Conservation (phyloP, 129 eudicot species). For the Chrysanthemum seticuspe region DNA sequence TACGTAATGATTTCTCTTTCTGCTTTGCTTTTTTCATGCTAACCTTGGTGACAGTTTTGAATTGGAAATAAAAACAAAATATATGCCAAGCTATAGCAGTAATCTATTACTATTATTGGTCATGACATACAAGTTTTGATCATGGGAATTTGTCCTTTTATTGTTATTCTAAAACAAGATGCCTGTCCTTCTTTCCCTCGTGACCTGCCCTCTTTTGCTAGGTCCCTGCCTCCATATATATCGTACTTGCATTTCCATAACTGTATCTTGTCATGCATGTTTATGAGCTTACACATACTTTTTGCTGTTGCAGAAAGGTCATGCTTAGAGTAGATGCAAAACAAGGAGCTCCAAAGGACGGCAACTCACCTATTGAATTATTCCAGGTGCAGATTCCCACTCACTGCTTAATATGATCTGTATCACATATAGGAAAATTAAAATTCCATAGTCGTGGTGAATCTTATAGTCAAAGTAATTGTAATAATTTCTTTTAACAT, state of each 20-base stretch:
- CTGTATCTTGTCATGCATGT: not conserved
- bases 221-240: too few relatives aligned
- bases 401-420: not conserved
- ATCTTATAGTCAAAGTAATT: not conserved
- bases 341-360: slow-evolving; percentile 97
- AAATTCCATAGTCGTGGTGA: slow-evolving; percentile 12
- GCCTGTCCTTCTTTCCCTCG: slow-evolving; percentile 7
- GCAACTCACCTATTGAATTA: slow-evolving; percentile 84
- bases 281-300: slow-evolving; percentile 10
- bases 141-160: slow-evolving; percentile 1
- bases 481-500: not conserved
- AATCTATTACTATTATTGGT: not conserved
- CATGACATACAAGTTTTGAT: not conserved
- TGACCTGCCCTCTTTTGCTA: not conserved
- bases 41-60: slow-evolving; percentile 11
- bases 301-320: slow-evolving; percentile 66
- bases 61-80: not conserved
- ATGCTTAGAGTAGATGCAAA: slow-evolving; percentile 98
- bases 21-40: not conserved
- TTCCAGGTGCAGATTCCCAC: slow-evolving; percentile 61
- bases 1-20: slow-evolving; percentile 33
- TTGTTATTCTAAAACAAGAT: slow-evolving; percentile 11
- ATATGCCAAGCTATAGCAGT: not conserved
- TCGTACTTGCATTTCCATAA: not conserved
- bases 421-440: slow-evolving; percentile 11